These are phyloP conservation scores for Ganoderma meredithae DNA, from an alignment of 1,284 basidiomycete genomes.

Conservation along the genomic window DNA sequence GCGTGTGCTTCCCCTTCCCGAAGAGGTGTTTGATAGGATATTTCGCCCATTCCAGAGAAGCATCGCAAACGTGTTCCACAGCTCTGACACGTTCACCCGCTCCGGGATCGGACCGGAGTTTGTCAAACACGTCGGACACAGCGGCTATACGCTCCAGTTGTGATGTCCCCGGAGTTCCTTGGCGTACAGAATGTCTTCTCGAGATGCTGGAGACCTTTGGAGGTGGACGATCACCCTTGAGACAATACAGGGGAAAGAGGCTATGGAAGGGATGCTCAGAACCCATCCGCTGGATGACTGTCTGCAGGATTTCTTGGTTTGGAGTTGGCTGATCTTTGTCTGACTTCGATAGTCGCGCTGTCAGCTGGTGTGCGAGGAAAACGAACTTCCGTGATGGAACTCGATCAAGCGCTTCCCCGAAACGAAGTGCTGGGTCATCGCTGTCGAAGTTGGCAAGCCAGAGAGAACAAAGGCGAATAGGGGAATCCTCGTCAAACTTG, in stretches of 20 bases:
- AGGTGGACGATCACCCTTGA: constrained; percentile 42
- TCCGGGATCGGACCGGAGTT: constrained; percentile 54
- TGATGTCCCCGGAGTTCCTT: constrained; percentile 45
- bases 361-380: constrained; percentile 91
- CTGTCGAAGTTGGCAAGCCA: constrained; percentile 90
- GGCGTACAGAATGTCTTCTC: constrained; percentile 52
- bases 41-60: constrained; percentile 86
- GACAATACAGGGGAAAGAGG: constrained; percentile 88
- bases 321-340: constrained; percentile 39
- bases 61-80: constrained; percentile 75
- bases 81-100: constrained; percentile 55
- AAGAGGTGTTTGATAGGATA: constrained; percentile 54
- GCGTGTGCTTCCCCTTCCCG: constrained; percentile 31
- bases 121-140: constrained; percentile 74
- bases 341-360: constrained; percentile 77
- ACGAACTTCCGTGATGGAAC: constrained; percentile 93
- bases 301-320: constrained; percentile 73
- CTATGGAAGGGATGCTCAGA: constrained; percentile 94
- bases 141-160: constrained; percentile 70
- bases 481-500: constrained; percentile 76
- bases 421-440: constrained; percentile 56
- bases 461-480: constrained; percentile 86
- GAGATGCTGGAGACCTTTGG: constrained; percentile 27
- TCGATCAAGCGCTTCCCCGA: constrained; percentile 59
- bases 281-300: constrained; percentile 80